Conservation (phyloP, 805 yeast genomes). For the Metschnikowia cerradonensis region DNA sequence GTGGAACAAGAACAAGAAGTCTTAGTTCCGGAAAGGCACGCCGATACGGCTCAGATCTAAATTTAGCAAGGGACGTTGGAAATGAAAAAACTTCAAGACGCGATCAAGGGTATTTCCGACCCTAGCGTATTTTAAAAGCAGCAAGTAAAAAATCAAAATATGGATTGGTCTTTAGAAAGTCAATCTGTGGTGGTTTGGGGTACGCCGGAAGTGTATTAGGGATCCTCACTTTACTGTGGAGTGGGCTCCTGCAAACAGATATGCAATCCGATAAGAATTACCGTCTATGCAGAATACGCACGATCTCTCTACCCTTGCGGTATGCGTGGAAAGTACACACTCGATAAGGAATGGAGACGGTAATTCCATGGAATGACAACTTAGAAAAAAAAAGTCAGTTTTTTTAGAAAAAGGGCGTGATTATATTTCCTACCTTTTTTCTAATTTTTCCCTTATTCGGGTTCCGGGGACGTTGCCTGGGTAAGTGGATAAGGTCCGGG, state of each 20-base stretch:
- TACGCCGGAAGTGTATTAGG: background rate
- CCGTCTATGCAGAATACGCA: background rate
- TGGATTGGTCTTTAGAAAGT: too few relatives aligned
- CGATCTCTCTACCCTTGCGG: background rate
- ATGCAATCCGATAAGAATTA: constrained; percentile 4
- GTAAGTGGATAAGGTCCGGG: too few relatives aligned
- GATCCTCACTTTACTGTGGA: constrained; percentile 5
- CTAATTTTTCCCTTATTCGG: background rate
- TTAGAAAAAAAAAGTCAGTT: background rate
- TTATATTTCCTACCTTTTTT: background rate
- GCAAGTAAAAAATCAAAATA: background rate
- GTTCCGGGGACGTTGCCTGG: too few relatives aligned
- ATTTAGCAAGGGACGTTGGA: background rate
- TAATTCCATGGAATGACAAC: background rate
- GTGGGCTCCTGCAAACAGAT: constrained; percentile 3
- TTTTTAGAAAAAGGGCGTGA: too few relatives aligned
- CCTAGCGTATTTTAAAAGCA: background rate
- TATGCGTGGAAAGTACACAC: background rate
- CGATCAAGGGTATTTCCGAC: background rate
- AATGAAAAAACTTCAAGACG: too few relatives aligned
- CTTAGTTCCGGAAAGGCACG: background rate
- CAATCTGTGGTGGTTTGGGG: background rate
- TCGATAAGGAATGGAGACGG: background rate
- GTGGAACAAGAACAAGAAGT: too few relatives aligned
- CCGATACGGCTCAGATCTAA: background rate